A percentile compares a stretch with the other conserved stretches of the same genome.
Evolutionary conservation across 768 basidiomycete species (phyloP).

Genomic region (Pulveroboletus frians): DNA sequence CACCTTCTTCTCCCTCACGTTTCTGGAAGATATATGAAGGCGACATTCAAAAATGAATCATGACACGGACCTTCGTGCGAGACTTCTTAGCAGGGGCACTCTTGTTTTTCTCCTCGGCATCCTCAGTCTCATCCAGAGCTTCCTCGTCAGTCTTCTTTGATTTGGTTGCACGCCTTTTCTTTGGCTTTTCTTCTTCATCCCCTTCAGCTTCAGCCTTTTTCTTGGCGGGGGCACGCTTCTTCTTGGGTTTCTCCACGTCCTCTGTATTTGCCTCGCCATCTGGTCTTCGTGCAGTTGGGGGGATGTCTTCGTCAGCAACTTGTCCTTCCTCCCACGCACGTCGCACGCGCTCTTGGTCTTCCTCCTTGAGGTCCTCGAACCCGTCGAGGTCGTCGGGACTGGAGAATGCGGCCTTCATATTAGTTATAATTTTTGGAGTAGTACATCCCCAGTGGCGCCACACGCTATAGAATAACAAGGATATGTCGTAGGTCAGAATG

Average conservation of each 20-base stretch:
- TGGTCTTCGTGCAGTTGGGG: slow-evolving; percentile 62
- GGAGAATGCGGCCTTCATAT: slow-evolving; percentile 60
- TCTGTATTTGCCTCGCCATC: slow-evolving; percentile 35
- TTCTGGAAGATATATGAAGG: slow-evolving; percentile 23
- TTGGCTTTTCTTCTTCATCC: slow-evolving; percentile 36
- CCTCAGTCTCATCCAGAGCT: slow-evolving; percentile 28
- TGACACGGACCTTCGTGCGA: slow-evolving; percentile 32
- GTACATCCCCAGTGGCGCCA: slow-evolving; percentile 94
- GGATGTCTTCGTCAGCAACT: slow-evolving; percentile 82
- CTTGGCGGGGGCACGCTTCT: slow-evolving; percentile 38
- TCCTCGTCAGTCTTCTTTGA: slow-evolving; percentile 33
- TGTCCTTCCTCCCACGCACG: slow-evolving; percentile 74
- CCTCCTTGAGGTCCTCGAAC: slow-evolving; percentile 63
- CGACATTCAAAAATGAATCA: slow-evolving; percentile 2
- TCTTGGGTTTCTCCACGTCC: slow-evolving; percentile 55
- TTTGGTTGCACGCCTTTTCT: slow-evolving; percentile 30
- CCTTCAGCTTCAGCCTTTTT: slow-evolving; percentile 32
- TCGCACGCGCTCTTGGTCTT: slow-evolving; percentile 65
- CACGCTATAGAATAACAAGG: slow-evolving; percentile 36
- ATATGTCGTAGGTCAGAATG: background rate
- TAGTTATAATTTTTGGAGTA: slow-evolving; percentile 61
- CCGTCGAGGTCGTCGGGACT: slow-evolving; percentile 75
- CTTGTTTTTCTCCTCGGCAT: slow-evolving; percentile 26
- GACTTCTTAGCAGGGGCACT: slow-evolving; percentile 33
- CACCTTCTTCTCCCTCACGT: slow-evolving; percentile 30